Percentiles rank a stretch among this genome's conserved stretches.
These are phyloP conservation scores for Daldinia sp. DNA, from an alignment of 2,329 filamentous ascomycete genomes.

Conservation along the genomic window DNA sequence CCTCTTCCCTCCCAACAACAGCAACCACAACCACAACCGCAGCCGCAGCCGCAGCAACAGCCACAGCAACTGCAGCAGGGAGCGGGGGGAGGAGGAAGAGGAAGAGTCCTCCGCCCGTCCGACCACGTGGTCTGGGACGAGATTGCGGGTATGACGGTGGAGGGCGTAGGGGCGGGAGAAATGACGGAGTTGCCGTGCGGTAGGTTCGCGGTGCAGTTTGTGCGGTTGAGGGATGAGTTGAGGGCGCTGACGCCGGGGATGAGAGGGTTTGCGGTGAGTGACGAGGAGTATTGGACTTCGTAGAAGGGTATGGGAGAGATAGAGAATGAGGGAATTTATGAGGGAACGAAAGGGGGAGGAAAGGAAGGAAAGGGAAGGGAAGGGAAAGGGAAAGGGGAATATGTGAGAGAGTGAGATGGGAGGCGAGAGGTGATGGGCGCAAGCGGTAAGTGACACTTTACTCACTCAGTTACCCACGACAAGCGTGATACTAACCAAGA, in stretches of 20 bases:
- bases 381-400: no score
- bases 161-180: neutral
- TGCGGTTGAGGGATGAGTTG: neutral
- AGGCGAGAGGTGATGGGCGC: neutral
- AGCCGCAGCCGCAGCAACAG: no score
- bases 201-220: neutral
- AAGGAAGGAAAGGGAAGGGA: neutral
- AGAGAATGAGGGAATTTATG: neutral
- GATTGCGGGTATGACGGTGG: neutral
- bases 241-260: neutral
- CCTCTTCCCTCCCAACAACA: no score
- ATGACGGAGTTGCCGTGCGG: neutral
- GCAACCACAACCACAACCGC: no score
- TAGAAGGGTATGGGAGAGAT: neutral
- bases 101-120: no score
- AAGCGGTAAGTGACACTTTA: no score
- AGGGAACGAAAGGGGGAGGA: neutral
- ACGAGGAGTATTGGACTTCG: neutral
- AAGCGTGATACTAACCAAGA: no score
- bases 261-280: neutral
- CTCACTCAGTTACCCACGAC: no score
- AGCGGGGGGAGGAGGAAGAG: no score
- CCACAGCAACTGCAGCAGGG: no score
- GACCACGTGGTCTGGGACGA: neutral
- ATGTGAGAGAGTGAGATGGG: neutral